phyloP scores from a whole-genome alignment of 2,329 filamentous ascomycete species.

The Pyrenophora teres region DNA sequence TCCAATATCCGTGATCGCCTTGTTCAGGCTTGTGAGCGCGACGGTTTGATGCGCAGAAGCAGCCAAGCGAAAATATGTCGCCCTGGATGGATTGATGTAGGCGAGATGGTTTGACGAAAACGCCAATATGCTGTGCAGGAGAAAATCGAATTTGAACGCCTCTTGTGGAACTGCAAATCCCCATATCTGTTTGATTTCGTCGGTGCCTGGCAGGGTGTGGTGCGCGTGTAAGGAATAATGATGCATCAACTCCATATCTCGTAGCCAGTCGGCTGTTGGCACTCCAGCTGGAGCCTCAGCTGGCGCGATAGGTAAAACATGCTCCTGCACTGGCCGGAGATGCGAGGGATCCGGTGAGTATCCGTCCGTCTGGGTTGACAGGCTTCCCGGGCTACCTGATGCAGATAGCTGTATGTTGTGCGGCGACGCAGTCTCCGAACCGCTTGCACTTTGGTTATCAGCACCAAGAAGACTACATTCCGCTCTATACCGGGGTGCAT shows the following conservation, averaged over 20 bases:
- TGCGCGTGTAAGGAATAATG: conserved; percentile 35
- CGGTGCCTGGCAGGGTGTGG: conserved; percentile 27
- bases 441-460: background rate
- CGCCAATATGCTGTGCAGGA: conserved; percentile 48
- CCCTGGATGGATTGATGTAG: conserved; percentile 29
- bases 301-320: background rate
- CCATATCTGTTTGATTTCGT: conserved; percentile 40
- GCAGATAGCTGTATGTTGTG: background rate
- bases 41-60: conserved; percentile 36
- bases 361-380: conserved; percentile 1
- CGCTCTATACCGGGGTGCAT: conserved; percentile 34
- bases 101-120: conserved; percentile 46
- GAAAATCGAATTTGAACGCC: conserved; percentile 41
- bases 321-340: background rate
- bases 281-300: background rate
- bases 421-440: background rate
- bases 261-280: conserved; percentile 24
- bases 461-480: conserved; percentile 34
- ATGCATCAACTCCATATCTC: conserved; percentile 38
- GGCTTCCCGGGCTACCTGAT: background rate
- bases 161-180: conserved; percentile 41
- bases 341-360: conserved; percentile 1
- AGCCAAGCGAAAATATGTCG: conserved; percentile 28
- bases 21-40: conserved; percentile 28
- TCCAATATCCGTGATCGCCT: conserved; percentile 26